These are phyloP conservation scores for Xanthoparmelia taractica DNA, from an alignment of 495 filamentous ascomycete genomes.

Conservation along the genomic window DNA sequence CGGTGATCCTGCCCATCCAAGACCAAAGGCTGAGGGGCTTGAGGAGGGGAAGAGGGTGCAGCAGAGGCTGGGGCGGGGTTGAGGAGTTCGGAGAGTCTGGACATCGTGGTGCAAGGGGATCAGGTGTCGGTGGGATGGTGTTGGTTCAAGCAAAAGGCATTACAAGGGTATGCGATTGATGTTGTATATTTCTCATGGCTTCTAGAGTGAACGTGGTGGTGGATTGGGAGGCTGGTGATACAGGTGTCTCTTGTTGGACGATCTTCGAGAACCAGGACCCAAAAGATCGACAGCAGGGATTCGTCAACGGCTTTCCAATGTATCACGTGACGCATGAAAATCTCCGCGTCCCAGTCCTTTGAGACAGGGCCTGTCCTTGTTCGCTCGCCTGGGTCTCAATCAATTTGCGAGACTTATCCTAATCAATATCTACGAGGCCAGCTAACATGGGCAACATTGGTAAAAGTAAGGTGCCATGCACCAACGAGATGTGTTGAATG, in stretches of 20 bases:
- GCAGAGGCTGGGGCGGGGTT: slow-evolving; percentile 21
- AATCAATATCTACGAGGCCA: background rate
- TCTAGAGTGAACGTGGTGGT: background rate
- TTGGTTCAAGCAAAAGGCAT: background rate
- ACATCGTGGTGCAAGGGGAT: slow-evolving; percentile 13
- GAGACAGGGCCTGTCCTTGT: background rate
- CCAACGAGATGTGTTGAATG: no score
- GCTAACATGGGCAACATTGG: background rate
- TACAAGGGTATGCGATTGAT: background rate
- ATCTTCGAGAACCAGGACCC: slow-evolving; percentile 8
- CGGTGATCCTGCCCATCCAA: slow-evolving; percentile 11
- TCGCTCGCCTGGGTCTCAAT: background rate
- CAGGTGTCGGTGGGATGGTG: background rate
- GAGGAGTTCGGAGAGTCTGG: slow-evolving; percentile 23
- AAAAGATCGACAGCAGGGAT: slow-evolving; percentile 11
- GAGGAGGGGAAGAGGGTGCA: slow-evolving; percentile 7
- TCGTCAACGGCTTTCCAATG: background rate
- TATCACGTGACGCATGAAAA: background rate
- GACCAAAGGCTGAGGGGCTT: slow-evolving; percentile 13
- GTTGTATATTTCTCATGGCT: background rate
- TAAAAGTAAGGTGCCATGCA: background rate
- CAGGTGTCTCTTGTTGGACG: background rate
- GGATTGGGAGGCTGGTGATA: background rate
- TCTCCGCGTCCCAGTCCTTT: background rate
- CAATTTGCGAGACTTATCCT: background rate